Evolutionary conservation across 2,329 filamentous ascomycete genomes (phyloP).

Genomic region (Ceratocystis smalleyi): DNA sequence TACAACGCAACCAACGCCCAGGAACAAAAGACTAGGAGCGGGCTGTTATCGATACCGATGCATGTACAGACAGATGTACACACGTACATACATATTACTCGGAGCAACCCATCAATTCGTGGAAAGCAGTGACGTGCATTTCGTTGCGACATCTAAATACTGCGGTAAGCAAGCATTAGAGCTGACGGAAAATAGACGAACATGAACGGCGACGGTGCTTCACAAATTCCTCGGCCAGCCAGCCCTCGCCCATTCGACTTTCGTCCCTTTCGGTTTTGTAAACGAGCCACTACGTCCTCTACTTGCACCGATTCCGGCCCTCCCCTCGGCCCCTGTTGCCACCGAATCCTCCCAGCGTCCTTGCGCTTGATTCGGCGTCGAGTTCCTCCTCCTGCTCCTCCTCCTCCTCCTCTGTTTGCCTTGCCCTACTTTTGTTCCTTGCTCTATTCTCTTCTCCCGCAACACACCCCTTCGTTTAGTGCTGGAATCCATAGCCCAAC

Average conservation of each 20-base stretch:
- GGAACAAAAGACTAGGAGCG: neutral
- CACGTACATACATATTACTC: neutral
- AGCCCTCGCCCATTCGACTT: neutral
- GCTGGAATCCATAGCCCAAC: neutral
- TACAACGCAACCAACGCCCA: constrained; percentile 4
- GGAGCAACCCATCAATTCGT: neutral
- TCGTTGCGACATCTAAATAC: neutral
- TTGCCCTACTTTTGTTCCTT: neutral
- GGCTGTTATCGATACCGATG: neutral
- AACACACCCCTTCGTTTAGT: neutral
- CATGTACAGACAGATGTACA: neutral
- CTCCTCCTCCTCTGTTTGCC: neutral
- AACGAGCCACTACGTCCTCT: neutral
- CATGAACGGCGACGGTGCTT: neutral
- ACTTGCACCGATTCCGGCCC: neutral
- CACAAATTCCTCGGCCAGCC: neutral
- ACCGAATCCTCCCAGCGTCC: constrained; percentile 1
- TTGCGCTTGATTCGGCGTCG: neutral
- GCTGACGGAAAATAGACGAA: neutral
- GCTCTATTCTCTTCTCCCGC: neutral
- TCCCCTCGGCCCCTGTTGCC: constrained; percentile 3
- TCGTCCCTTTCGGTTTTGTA: neutral
- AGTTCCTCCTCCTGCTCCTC: neutral
- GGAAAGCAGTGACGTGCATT: neutral
- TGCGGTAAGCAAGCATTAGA: neutral